Percentiles rank a stretch among this genome's conserved stretches.
Conservation (phyloP, 108 stramenopile species). For the Epithemia pelagica region DNA sequence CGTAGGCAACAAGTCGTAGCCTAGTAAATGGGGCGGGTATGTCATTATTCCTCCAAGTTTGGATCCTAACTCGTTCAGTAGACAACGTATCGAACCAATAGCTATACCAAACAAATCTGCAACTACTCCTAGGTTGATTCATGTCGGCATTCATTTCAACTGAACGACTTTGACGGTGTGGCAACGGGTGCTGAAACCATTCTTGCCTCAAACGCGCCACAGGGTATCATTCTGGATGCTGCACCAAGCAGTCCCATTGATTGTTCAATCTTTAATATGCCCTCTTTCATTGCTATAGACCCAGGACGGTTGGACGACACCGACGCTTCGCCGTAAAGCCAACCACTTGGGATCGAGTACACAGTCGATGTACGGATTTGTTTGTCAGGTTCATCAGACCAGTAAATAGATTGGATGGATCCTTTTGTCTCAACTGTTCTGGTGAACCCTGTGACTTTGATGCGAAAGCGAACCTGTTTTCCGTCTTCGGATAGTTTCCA, state of each 20-base stretch:
- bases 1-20: too few relatives aligned
- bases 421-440: slow-evolving; percentile 80
- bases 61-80: too few relatives aligned
- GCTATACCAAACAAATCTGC: too few relatives aligned
- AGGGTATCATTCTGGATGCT: slow-evolving; percentile 46
- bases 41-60: too few relatives aligned
- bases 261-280: slow-evolving; percentile 66
- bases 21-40: too few relatives aligned
- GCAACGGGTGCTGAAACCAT: too few relatives aligned
- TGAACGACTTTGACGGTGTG: too few relatives aligned
- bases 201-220: slow-evolving; percentile 55
- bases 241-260: slow-evolving; percentile 63
- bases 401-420: slow-evolving; percentile 68
- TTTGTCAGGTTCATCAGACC: slow-evolving; percentile 51
- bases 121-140: too few relatives aligned
- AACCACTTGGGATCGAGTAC: slow-evolving; percentile 73
- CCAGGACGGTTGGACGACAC: slow-evolving; percentile 46
- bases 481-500: slow-evolving; percentile 72
- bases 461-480: slow-evolving; percentile 49
- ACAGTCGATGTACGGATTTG: slow-evolving; percentile 45
- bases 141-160: too few relatives aligned
- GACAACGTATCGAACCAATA: too few relatives aligned
- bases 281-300: slow-evolving; percentile 34
- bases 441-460: slow-evolving; percentile 58
- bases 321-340: slow-evolving; percentile 58